These are phyloP conservation scores for Thalia dealbata DNA, from an alignment of 176 grass and related monocot species.

Conservation along the genomic window DNA sequence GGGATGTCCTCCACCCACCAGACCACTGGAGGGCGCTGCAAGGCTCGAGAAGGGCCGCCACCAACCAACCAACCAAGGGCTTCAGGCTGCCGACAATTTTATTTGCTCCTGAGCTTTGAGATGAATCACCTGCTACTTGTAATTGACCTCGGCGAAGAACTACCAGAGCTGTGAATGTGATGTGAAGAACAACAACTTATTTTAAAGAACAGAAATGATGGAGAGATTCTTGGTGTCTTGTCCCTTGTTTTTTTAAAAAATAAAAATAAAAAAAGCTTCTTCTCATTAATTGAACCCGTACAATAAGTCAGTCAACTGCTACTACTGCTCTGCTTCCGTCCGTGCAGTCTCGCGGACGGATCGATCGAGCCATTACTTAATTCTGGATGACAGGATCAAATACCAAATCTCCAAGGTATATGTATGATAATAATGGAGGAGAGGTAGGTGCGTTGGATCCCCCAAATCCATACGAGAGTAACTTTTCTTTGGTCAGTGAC, in stretches of 20 bases:
- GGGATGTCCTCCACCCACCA: neutral
- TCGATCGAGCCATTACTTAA: no score
- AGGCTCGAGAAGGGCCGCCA: neutral
- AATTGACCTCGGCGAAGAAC: no score
- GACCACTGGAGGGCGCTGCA: neutral
- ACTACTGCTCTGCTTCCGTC: no score
- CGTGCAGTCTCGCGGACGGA: neutral
- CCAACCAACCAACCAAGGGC: neutral
- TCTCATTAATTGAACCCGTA: neutral
- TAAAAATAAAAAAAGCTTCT: no score
- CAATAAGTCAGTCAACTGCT: neutral
- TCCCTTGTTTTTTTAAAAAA: neutral
- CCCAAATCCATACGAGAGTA: no score
- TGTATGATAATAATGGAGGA: neutral
- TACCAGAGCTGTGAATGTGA: no score
- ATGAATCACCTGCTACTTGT: neutral
- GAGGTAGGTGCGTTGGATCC: neutral
- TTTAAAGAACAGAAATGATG: no score
- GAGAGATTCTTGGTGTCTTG: slow-evolving; percentile 7
- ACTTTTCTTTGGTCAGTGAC: no score
- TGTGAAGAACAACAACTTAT: no score
- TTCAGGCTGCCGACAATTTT: neutral
- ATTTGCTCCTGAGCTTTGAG: neutral
- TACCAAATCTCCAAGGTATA: no score
- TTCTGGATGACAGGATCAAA: no score